These are phyloP conservation scores for Lentinula aciculospora DNA, from an alignment of 768 basidiomycete genomes.

Conservation along the genomic window DNA sequence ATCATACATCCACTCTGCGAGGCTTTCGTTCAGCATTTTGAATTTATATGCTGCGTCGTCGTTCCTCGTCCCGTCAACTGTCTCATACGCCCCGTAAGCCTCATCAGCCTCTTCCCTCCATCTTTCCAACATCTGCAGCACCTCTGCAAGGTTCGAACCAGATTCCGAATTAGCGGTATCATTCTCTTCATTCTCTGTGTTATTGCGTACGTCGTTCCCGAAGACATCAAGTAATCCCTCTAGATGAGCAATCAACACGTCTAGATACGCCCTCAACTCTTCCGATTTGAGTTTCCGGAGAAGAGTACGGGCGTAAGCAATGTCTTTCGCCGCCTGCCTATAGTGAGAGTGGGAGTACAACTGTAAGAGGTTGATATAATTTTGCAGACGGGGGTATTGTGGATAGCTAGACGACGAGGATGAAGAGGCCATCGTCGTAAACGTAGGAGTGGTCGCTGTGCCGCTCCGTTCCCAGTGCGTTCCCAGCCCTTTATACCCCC, in stretches of 20 bases:
- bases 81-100: not conserved
- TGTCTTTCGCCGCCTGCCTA: not conserved
- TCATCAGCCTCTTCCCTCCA: not conserved
- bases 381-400: not conserved
- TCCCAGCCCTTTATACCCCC: conserved; percentile 36
- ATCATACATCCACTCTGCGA: conserved; percentile 45
- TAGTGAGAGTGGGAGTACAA: not conserved
- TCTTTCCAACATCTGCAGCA: not conserved
- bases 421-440: not conserved
- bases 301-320: not conserved
- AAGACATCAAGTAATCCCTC: not conserved
- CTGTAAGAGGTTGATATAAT: conserved; percentile 2
- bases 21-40: conserved; percentile 16
- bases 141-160: not conserved
- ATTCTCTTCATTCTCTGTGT: too few relatives aligned
- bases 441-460: not conserved
- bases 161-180: too few relatives aligned
- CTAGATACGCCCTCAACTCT: not conserved
- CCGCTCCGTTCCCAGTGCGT: conserved; percentile 17
- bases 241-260: not conserved
- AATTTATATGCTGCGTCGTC: conserved; percentile 12
- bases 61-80: not conserved
- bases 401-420: not conserved
- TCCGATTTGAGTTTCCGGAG: not conserved
- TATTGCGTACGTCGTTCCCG: not conserved